phyloP scores from a whole-genome alignment of 257 asterid species.

The Lavandula angustifolia region DNA sequence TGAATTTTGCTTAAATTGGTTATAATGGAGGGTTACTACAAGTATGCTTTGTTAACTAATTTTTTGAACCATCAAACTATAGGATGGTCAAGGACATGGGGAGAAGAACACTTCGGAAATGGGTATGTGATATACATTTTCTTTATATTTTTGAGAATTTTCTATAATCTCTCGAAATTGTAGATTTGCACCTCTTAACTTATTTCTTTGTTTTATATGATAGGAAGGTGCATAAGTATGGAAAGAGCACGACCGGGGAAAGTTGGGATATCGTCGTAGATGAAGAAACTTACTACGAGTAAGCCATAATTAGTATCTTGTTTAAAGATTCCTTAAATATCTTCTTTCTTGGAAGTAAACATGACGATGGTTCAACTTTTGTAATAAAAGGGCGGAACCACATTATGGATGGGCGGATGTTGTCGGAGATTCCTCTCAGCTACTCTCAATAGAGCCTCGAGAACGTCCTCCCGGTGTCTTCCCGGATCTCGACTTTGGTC shows the following conservation, averaged over 20 bases:
- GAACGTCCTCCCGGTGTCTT: slow-evolving; percentile 94
- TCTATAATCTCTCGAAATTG: too few relatives aligned
- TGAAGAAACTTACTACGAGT: slow-evolving; percentile 96
- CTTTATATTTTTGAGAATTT: too few relatives aligned
- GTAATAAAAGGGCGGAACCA: slow-evolving; percentile 81
- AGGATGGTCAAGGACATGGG: slow-evolving; percentile 99
- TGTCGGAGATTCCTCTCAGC: slow-evolving; percentile 90
- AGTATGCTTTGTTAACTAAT: neutral
- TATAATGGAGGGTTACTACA: slow-evolving; percentile 1
- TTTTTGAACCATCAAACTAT: neutral
- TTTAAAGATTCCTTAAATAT: neutral
- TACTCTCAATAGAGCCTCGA: slow-evolving; percentile 76
- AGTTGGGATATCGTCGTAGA: slow-evolving; percentile 98
- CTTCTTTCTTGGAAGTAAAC: neutral
- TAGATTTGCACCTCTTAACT: too few relatives aligned
- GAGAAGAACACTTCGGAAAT: slow-evolving; percentile 98
- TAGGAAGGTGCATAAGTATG: slow-evolving; percentile 98
- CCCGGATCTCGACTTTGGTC: slow-evolving; percentile 78
- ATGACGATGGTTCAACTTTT: neutral
- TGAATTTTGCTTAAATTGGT: neutral
- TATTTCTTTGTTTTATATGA: slow-evolving; percentile 6
- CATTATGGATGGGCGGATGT: slow-evolving; percentile 99
- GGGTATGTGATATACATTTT: slow-evolving; percentile 53
- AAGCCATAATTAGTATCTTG: slow-evolving; percentile 30
- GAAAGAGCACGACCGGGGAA: slow-evolving; percentile 97